These are phyloP conservation scores for Phytopythium chamaehyphon DNA, from an alignment of 352 stramenopile genomes.

Conservation along the genomic window DNA sequence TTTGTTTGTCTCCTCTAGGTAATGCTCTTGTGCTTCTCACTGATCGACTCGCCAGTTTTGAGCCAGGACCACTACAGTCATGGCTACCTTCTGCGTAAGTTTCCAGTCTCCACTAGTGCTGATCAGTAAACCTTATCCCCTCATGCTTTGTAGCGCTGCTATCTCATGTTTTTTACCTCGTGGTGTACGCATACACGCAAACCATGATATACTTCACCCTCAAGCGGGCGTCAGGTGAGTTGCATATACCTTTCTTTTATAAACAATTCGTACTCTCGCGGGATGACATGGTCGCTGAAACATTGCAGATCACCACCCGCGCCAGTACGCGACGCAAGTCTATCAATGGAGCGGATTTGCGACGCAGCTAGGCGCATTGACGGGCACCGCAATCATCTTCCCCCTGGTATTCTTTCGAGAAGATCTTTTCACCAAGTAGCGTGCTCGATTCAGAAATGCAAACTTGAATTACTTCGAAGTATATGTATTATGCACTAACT, in stretches of 20 bases:
- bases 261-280: neutral
- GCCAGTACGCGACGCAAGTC: conserved; percentile 30
- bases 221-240: conserved; percentile 43
- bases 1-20: conserved; percentile 13
- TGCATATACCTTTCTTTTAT: neutral
- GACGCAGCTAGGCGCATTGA: conserved; percentile 61
- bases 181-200: conserved; percentile 62
- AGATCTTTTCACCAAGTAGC: conserved; percentile 29
- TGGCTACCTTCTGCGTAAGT: conserved; percentile 56
- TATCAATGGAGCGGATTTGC: conserved; percentile 73
- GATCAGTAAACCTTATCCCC: neutral
- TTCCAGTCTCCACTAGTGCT: neutral
- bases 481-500: neutral
- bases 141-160: conserved; percentile 21
- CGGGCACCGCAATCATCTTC: conserved; percentile 55
- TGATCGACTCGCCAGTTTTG: conserved; percentile 35
- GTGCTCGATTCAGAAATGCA: neutral
- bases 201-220: conserved; percentile 73
- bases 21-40: conserved; percentile 41
- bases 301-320: conserved; percentile 22
- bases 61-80: conserved; percentile 16
- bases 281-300: neutral
- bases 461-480: neutral
- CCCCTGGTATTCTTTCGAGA: conserved; percentile 62
- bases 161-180: conserved; percentile 48